These are phyloP conservation scores for Neurospora sp. DNA, from an alignment of 495 filamentous ascomycete species.

Conservation along the genomic window DNA sequence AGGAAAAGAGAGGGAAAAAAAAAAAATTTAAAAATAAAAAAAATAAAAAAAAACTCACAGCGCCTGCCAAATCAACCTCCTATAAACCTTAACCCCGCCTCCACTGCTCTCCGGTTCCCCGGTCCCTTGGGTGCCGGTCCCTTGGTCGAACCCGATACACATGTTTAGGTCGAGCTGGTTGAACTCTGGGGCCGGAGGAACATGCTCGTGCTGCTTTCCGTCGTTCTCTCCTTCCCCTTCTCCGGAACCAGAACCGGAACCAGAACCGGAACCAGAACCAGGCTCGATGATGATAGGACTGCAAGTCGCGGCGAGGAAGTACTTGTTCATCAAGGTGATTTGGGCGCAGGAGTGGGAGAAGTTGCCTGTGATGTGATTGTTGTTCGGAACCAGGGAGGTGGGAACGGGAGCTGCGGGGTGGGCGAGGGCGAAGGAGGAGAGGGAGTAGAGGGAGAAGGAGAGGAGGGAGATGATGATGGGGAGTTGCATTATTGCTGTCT, in stretches of 20 bases:
- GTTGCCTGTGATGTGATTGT: neutral
- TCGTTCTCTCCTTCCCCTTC: too few relatives aligned
- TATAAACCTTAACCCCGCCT: slow-evolving; percentile 4
- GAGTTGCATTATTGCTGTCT: too few relatives aligned
- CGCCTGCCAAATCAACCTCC: slow-evolving; percentile 1
- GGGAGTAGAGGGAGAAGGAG: too few relatives aligned
- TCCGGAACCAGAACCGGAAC: too few relatives aligned
- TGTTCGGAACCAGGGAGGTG: neutral
- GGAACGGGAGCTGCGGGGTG: too few relatives aligned
- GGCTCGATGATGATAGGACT: neutral
- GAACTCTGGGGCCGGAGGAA: neutral
- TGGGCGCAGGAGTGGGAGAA: slow-evolving; percentile 11
- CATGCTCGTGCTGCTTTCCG: too few relatives aligned
- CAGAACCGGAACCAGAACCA: neutral
- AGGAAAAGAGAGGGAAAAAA: fast-evolving
- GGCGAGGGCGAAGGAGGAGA: too few relatives aligned
- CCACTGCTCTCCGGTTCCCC: neutral
- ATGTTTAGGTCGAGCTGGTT: slow-evolving; percentile 13
- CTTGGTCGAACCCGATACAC: slow-evolving; percentile 4
- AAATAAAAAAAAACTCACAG: neutral
- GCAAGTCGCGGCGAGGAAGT: slow-evolving; percentile 8
- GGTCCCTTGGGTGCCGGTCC: too few relatives aligned
- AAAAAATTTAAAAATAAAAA: too few relatives aligned
- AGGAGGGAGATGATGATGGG: too few relatives aligned
- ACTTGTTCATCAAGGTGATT: slow-evolving; percentile 2